These are phyloP conservation scores for Mycena haematopus DNA, from an alignment of 768 basidiomycete genomes.

Conservation along the genomic window DNA sequence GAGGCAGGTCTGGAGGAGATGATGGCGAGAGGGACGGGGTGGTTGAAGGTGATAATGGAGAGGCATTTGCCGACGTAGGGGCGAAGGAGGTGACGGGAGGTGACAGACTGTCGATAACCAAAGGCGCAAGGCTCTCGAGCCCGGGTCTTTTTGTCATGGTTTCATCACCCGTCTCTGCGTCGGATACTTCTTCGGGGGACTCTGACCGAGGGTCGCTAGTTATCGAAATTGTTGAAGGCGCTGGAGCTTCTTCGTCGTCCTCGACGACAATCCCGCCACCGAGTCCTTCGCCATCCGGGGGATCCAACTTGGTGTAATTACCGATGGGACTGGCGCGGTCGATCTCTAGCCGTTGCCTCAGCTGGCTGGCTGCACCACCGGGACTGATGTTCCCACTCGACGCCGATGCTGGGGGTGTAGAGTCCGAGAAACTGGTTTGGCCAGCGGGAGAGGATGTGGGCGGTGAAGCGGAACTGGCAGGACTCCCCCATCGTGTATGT, in stretches of 20 bases:
- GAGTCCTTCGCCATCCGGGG: conserved; percentile 27
- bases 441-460: conserved; percentile 25
- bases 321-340: conserved; percentile 30
- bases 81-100: conserved; percentile 5
- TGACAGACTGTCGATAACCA: conserved; percentile 18
- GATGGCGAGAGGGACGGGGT: conserved; percentile 30
- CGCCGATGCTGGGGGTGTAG: conserved; percentile 27
- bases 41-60: conserved; percentile 15
- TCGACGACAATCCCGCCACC: conserved; percentile 50
- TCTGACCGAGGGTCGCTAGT: conserved; percentile 20
- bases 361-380: conserved; percentile 44
- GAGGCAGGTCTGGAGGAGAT: conserved; percentile 28
- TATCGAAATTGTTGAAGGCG: conserved; percentile 14
- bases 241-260: conserved; percentile 46
- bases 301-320: conserved; percentile 23
- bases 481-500: conserved; percentile 48
- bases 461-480: conserved; percentile 36
- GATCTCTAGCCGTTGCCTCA: conserved; percentile 45
- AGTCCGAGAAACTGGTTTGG: conserved; percentile 30
- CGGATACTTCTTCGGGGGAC: conserved; percentile 39
- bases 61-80: conserved; percentile 1
- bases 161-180: conserved; percentile 18
- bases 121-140: conserved; percentile 22
- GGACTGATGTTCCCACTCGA: conserved; percentile 26
- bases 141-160: not conserved